Evolutionary conservation across 1,284 basidiomycete genomes (phyloP), one percentile per base, ranked within the genome.

Genomic region (Rhodotorula sp.): DNA sequence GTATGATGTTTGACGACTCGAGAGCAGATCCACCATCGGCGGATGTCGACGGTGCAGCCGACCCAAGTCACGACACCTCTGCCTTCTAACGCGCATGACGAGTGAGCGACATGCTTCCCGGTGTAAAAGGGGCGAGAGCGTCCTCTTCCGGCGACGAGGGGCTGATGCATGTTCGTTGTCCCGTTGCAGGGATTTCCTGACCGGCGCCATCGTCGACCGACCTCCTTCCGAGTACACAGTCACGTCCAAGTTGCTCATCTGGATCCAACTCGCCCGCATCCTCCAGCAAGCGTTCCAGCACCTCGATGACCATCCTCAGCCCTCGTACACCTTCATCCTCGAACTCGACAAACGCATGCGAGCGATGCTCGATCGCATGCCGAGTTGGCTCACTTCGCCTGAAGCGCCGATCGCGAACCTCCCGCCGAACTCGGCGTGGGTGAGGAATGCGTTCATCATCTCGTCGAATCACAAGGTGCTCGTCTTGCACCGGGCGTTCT

Each of bases 401-500:
- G 21, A 19, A 14, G 3, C 49, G 6, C n/a, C 18, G 4, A 19
- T 15, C 21, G 55, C 55, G 8, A 28, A 54, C 31, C 55, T 66
- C 8, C 68, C 57, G 58, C 59, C 68, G 18, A 65, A 62, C 43
- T 47, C 56, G 48, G 57, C 49, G 12, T 61, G 68, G 62, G 45
- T 61, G 50, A 49, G 68, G 15, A 56, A 63, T 15, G 65, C 68
- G 16, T 69, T 64, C 45, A 23, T 31, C 34, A 65, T 69, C 31
- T 57, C 50, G 31, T 49, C 45, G 19, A 21, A 56, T 21, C 68
- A 76, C 65, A 76, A 76, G 57, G 52, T 68, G 15, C 55, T 75
- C 21, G 56, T 61, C 19, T 55, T 72, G 8, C 73, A 75, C n/a
- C 73, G 73, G 31, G 54, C 62, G 5, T 75, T 75, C 57, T 70